Percentiles rank a stretch among this genome's conserved stretches.
Conservation (phyloP, 2,329 filamentous ascomycete genomes). For the Botrytis byssoidea region DNA sequence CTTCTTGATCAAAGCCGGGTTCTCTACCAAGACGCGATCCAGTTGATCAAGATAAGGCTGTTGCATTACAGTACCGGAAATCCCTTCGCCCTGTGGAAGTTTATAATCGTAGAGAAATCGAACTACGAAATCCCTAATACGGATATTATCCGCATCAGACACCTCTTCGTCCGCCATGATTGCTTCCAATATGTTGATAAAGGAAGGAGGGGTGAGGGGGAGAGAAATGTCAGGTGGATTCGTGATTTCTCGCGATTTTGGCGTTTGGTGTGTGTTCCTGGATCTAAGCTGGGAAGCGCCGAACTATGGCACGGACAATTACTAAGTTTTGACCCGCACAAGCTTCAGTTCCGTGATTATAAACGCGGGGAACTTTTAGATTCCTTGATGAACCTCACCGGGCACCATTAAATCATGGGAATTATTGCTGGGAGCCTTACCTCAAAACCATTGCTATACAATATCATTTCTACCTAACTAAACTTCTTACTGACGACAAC, state of each 20-base stretch:
- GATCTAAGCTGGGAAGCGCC: neutral
- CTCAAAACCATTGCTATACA: neutral
- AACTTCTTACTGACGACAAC: neutral
- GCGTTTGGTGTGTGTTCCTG: neutral
- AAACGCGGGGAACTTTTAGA: neutral
- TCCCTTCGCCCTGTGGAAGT: neutral
- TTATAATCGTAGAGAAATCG: neutral
- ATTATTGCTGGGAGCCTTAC: neutral
- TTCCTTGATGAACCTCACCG: neutral
- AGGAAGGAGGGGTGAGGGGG: neutral
- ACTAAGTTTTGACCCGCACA: neutral
- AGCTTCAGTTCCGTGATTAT: neutral
- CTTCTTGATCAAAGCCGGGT: neutral
- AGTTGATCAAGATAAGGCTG: constrained; percentile 11
- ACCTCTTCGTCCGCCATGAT: constrained; percentile 9
- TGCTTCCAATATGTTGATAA: neutral
- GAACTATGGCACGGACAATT: neutral
- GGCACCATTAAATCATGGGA: neutral
- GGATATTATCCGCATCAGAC: constrained; percentile 1
- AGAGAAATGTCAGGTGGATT: constrained; percentile 1
- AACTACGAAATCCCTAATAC: neutral
- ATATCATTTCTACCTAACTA: neutral
- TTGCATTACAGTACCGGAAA: neutral
- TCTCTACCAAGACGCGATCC: neutral
- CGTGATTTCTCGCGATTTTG: constrained; percentile 17